Evolutionary conservation across 1,284 basidiomycete genomes (phyloP), one percentile per base, ranked within the genome.

Genomic region (Tetrapyrgos nigripes): DNA sequence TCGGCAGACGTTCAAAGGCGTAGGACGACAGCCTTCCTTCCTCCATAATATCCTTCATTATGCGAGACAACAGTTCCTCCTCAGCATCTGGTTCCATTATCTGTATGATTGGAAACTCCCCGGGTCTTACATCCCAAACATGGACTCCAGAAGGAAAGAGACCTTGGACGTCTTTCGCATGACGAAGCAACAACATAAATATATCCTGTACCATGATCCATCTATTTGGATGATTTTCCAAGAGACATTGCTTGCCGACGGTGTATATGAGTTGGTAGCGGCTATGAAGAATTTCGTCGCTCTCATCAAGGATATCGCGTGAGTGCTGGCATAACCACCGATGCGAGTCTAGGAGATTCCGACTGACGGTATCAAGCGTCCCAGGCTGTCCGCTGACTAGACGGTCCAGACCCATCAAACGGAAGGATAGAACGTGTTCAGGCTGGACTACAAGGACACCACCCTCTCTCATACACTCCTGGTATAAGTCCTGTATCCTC

Each of bases 341-440:
- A n/a, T 57, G 46, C 13, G 31, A 40, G 10, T 51, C 21, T 8
- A 51, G 17, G n/a, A 49, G 57, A 2, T 19, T 43, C 23, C 70
- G 48, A 14, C 53, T 35, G 31, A 44, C 54, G 10, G 50, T 53
- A 2, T n/a, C n/a, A n/a, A n/a, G n/a, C n/a, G n/a, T n/a, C n/a
- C n/a, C n/a, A n/a, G n/a, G n/a, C n/a, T 29, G 3, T 35, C 31
- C 50, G 27, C 31, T 29, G 28, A 54, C 23, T 44, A 71, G 66
- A 23, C 61, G 62, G 37, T 84, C 75, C n/a, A 83, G 64, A 0
- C 70, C 72, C 73, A 80, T 76, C 9, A 85, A 70, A 56, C 76
- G 74, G 51, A 82, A 80, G 0, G 83, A 85, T 1, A 85, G 70
- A 1, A 83, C 72, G 43, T 85, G 83, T 50, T 85, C 84, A 0